Evolutionary conservation across 345 rosid species (phyloP).

Genomic region (Citrus reticulata): DNA sequence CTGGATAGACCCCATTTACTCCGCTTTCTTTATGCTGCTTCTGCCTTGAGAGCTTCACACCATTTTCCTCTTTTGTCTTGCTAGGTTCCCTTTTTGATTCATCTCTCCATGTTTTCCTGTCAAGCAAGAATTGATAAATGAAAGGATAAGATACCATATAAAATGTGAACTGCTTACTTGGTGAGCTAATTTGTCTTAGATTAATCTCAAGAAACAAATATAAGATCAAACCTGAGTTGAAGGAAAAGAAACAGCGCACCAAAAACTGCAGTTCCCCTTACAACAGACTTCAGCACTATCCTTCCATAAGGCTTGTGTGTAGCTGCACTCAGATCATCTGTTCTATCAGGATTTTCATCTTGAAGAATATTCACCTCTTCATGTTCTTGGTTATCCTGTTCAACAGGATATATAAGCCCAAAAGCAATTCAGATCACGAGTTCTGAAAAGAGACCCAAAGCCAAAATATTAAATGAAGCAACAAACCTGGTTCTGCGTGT

Average conservation of each 20-base stretch:
- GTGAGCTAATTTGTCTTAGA: neutral
- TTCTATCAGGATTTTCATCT: neutral
- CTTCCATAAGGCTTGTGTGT: slow-evolving; percentile 11
- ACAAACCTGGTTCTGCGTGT: neutral
- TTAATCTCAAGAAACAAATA: neutral
- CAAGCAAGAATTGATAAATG: neutral
- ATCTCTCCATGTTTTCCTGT: slow-evolving; percentile 21
- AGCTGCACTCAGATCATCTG: neutral
- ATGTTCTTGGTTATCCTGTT: slow-evolving; percentile 4
- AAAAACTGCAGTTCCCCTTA: slow-evolving; percentile 20
- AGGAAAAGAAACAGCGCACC: slow-evolving; percentile 19
- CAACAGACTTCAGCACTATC: slow-evolving; percentile 20
- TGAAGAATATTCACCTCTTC: neutral
- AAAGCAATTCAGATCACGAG: neutral
- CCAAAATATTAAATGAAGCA: neutral
- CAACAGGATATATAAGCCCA: neutral
- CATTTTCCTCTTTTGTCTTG: neutral
- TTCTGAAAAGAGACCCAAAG: neutral
- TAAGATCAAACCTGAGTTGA: slow-evolving; percentile 27
- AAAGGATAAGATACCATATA: neutral
- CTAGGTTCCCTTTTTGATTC: neutral
- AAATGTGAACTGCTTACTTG: neutral
- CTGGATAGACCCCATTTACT: slow-evolving; percentile 17
- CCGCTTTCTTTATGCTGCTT: slow-evolving; percentile 2
- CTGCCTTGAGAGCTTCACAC: neutral